phyloP scores from a whole-genome alignment of 1,284 basidiomycete genomes.

The Chiua sp. region DNA sequence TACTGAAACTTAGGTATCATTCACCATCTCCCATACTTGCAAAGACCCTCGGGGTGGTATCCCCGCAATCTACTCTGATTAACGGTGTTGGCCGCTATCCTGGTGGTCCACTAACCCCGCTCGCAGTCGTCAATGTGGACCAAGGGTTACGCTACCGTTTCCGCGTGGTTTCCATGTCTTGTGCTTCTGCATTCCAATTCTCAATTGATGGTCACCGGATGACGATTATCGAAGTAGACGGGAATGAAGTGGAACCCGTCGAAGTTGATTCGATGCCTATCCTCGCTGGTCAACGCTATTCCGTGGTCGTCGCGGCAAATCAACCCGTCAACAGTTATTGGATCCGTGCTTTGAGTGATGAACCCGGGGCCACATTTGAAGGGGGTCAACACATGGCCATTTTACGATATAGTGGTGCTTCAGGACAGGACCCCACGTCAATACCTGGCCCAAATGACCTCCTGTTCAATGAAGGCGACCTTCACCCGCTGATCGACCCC shows the following conservation, averaged over 20 bases:
- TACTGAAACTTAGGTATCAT: conserved; percentile 18
- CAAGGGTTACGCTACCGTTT: conserved; percentile 31
- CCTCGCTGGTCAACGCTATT: conserved; percentile 43
- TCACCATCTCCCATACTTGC: conserved; percentile 6
- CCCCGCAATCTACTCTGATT: conserved; percentile 46
- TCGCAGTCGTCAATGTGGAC: conserved; percentile 36
- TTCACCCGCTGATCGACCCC: conserved; percentile 37
- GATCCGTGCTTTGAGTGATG: conserved; percentile 36
- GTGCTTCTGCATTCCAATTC: conserved; percentile 38
- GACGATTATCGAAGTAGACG: conserved; percentile 54
- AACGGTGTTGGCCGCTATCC: conserved; percentile 49
- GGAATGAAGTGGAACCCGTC: conserved; percentile 43
- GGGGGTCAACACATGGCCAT: conserved; percentile 54
- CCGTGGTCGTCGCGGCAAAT: conserved; percentile 35
- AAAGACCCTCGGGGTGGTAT: conserved; percentile 7
- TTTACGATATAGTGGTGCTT: conserved; percentile 53
- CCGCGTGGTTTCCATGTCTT: conserved; percentile 36
- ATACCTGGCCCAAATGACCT: conserved; percentile 30
- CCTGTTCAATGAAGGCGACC: conserved; percentile 31
- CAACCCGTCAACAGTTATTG: conserved; percentile 45
- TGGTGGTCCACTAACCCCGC: conserved; percentile 28
- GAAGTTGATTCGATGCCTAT: conserved; percentile 44
- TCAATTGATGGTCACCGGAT: conserved; percentile 44
- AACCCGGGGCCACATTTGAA: conserved; percentile 26
- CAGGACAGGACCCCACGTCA: conserved; percentile 43